A percentile compares a stretch with the other conserved stretches of the same genome.
Evolutionary conservation across 331 rosid species (phyloP).

Genomic region (Arachis monticola): DNA sequence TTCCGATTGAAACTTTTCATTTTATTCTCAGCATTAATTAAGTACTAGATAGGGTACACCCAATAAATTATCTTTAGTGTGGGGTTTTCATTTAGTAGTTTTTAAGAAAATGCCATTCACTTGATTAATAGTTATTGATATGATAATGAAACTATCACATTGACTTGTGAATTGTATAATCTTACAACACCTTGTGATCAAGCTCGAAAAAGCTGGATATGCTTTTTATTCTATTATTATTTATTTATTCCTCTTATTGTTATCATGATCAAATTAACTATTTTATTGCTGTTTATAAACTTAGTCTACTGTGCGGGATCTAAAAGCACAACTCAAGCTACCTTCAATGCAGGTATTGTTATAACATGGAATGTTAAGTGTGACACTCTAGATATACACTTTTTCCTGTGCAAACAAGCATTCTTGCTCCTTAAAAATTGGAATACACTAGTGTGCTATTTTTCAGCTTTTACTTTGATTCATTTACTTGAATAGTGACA

Average conservation of each 20-base stretch:
- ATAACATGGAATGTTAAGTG: not conserved
- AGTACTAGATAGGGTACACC: no score
- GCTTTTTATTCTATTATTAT: not conserved
- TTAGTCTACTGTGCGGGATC: slow-evolving; percentile 90
- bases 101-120: not conserved
- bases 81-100: not conserved
- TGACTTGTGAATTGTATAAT: not conserved
- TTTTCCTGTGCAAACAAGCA: not conserved
- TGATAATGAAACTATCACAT: not conserved
- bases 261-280: not conserved
- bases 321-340: slow-evolving; percentile 88
- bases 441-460: not conserved
- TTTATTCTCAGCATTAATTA: no score
- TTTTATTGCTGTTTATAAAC: slow-evolving; percentile 26
- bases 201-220: not conserved
- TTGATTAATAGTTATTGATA: slow-evolving; percentile 20
- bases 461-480: no score
- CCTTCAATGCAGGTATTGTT: slow-evolving; percentile 91
- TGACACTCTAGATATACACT: not conserved
- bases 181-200: not conserved
- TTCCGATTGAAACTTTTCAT: no score
- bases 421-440: not conserved
- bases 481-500: no score
- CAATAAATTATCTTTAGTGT: no score
- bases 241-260: slow-evolving; percentile 1